Evolutionary conservation across 352 stramenopile species (phyloP), one percentile per base, ranked within the genome.

Genomic region (Blastocystis sp.): DNA sequence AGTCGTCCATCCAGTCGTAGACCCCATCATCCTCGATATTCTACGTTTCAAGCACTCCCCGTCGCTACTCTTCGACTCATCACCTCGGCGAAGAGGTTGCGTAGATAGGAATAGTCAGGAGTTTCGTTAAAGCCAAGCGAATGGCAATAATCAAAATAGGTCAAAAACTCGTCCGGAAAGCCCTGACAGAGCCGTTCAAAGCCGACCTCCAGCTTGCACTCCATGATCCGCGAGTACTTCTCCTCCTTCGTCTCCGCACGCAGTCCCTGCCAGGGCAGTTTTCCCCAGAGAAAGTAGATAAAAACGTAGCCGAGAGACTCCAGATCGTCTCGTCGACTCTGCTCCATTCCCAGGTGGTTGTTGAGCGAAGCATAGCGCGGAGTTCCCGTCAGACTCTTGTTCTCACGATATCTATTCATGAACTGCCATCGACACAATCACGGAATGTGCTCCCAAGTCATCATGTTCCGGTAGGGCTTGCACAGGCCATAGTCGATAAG

Each of bases 161-260:
- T 89, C 34, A 82, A 59, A 76, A 93, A 93, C 82, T 93, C 91
- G 20, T 91, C 91, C 15, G 91, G 91, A 70, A 89, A 92, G 29
- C 90, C 91, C 63, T 93, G 91, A 87, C 91, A 93, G 7, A 93
- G 84, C 5, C 75, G 59, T 23, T 91, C 91, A 47, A 93, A 91
- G 26, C 88, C 62, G n/a, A 77, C 34, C 61, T 88, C 77, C 15
- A 97, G 97, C 91, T 98, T 98, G 69, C 94, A 94, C 89, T 98
- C 95, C 94, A 97, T 97, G 91, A 97, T 97, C 41, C 94, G 92
- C 89, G 97, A 93, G 90, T 98, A 98, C 91, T 98, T 98, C 91
- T 98, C 94, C 87, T 97, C 97, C 91, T 98, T 98, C 6, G 95
- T 98, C 80, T 96, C 97, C 43, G 95, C 95, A 91, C 97, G 97